A percentile compares a stretch with the other conserved stretches of the same genome.
Conservation (phyloP, 805 yeast species). For the Pichia insulana region DNA sequence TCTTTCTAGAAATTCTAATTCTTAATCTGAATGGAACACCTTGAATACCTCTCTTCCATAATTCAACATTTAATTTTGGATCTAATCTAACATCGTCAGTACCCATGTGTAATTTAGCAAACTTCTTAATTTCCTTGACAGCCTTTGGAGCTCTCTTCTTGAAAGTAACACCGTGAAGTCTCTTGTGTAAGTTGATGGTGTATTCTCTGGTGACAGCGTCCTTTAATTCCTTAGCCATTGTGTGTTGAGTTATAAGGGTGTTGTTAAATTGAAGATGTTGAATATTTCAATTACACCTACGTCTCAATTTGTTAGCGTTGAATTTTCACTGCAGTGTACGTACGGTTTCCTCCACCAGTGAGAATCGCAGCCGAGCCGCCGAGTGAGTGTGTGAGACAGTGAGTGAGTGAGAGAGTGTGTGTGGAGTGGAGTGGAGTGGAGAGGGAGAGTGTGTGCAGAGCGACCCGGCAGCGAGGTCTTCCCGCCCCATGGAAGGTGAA, state of each 20-base stretch:
- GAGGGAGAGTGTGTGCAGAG: too few relatives aligned
- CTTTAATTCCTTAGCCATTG: slow-evolving; percentile 60
- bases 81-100: slow-evolving; percentile 98
- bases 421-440: too few relatives aligned
- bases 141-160: slow-evolving; percentile 99
- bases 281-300: not conserved
- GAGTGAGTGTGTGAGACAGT: too few relatives aligned
- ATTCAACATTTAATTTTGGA: slow-evolving; percentile 95
- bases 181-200: slow-evolving; percentile 99
- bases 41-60: slow-evolving; percentile 99
- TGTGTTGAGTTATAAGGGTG: not conserved
- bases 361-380: too few relatives aligned
- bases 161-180: slow-evolving; percentile 98
- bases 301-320: not conserved
- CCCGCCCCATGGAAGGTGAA: too few relatives aligned
- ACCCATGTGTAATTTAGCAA: slow-evolving; percentile 98
- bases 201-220: slow-evolving; percentile 99
- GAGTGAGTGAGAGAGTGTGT: too few relatives aligned
- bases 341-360: too few relatives aligned
- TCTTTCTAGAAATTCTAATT: slow-evolving; percentile 92
- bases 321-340: too few relatives aligned
- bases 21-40: slow-evolving; percentile 98
- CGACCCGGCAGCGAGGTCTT: too few relatives aligned
- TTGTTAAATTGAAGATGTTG: not conserved
- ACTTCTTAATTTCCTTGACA: slow-evolving; percentile 97